Base-by-base conservation (phyloP, 495 filamentous ascomycete genomes). In the Xylaria longipes region DNA sequence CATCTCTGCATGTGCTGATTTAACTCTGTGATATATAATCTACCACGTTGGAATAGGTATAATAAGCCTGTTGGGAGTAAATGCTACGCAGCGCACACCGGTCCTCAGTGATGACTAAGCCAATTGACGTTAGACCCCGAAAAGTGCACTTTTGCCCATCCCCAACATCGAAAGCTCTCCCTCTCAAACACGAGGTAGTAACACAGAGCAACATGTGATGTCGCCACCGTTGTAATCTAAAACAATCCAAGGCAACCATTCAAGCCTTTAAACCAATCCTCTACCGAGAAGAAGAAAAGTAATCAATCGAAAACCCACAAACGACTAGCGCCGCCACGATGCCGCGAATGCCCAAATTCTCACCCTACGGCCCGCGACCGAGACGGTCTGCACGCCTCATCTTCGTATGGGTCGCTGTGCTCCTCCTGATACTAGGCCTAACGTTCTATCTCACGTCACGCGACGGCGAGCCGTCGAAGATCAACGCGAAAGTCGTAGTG, bases 321-420 rank as follows among this genome's bases (percentile, higher is more conserved):
- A n/a, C 7, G 1, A 35, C 27, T 9, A 25, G 4, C 27, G 27
- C 35, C 33, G 15, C 25, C 67, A 54, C 25, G 11, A 71, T 66
- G 69, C 58, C 69, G 6, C 60, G 60, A 56, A 58, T 71, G 69
- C 68, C 68, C 1, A 57, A 41, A 25, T 74, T 77, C 72, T 80
- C 76, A 1, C 74, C 76, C 52, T 81, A 80, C 69, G 71, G 69
- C 65, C 77, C 76, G 2, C 69, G 75, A n/a, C 72, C 71, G 27
- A 69, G 71, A n/a, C 80, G 77, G 11, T 79, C 79, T 6, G 33
- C 69, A 11, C 73, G 66, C 22, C 71, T 80, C 27, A 73, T 80
- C 33, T 1, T 77, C 4, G n/a, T 72, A 35, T 81, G 80, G 80
- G 46, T 79, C 22, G n/a, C 39, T 8, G 54, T 68, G 12, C 78